These are phyloP conservation scores for Telfairia occidentalis DNA, from an alignment of 331 rosid species.

Conservation along the genomic window DNA sequence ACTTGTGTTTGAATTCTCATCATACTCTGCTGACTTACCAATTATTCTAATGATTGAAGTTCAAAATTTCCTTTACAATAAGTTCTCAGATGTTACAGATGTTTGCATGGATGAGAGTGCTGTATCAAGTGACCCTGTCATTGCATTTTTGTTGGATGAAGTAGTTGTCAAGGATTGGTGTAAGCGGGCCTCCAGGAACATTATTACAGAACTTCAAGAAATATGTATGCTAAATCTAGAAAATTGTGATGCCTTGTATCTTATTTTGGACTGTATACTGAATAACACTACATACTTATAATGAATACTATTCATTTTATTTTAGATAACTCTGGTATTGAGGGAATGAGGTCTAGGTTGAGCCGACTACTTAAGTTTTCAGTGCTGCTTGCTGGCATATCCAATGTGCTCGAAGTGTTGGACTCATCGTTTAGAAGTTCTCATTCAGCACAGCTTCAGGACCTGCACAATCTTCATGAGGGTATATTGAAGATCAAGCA, in stretches of 20 bases:
- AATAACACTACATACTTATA: background rate
- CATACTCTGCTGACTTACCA: background rate
- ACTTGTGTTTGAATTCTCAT: background rate
- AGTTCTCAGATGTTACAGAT: constrained; percentile 78
- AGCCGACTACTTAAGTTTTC: constrained; percentile 58
- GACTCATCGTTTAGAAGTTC: constrained; percentile 78
- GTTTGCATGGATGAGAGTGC: constrained; percentile 98
- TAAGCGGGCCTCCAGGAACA: constrained; percentile 60
- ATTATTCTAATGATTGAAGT: background rate
- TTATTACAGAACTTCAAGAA: constrained; percentile 52
- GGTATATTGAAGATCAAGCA: constrained; percentile 73
- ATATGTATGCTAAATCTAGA: constrained; percentile 64
- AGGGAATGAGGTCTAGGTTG: constrained; percentile 42
- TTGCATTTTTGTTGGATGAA: constrained; percentile 98
- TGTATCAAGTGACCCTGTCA: constrained; percentile 92
- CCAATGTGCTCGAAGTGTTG: constrained; percentile 82
- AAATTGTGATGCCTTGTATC: constrained; percentile 17
- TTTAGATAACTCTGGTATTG: constrained; percentile 51
- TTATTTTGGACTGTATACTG: background rate
- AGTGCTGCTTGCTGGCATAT: constrained; percentile 56
- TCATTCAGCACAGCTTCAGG: constrained; percentile 74
- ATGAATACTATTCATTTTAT: constrained; percentile 29
- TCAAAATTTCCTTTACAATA: constrained; percentile 47
- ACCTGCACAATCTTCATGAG: constrained; percentile 73
- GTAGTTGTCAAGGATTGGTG: constrained; percentile 99